Evolutionary conservation across 371 early-diverging fungal genomes (phyloP).

Genomic region (Choanephora cucurbitarum): DNA sequence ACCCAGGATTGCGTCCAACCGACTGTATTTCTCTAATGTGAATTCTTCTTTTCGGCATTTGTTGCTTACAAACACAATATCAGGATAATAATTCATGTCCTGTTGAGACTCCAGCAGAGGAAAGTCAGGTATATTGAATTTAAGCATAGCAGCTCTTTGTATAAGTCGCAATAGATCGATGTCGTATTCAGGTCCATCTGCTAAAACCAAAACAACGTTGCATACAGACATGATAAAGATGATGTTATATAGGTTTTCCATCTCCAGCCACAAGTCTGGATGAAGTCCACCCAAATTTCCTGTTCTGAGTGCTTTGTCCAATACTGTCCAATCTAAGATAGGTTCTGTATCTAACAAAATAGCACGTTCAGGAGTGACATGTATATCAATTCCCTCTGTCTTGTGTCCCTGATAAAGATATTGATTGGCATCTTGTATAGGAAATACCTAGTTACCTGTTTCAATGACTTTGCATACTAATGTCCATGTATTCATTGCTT

Average conservation of each 20-base stretch:
- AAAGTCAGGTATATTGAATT: constrained; percentile 50
- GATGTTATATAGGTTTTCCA: constrained; percentile 54
- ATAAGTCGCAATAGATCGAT: constrained; percentile 46
- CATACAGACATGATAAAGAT: constrained; percentile 68
- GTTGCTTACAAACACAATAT: constrained; percentile 56
- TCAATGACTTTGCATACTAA: not conserved
- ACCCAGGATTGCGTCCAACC: constrained; percentile 22
- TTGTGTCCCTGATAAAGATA: constrained; percentile 52
- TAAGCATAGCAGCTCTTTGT: constrained; percentile 55
- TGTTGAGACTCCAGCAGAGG: constrained; percentile 30
- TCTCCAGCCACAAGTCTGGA: constrained; percentile 59
- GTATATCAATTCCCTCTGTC: constrained; percentile 72
- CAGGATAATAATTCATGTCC: constrained; percentile 44
- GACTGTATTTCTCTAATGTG: constrained; percentile 25
- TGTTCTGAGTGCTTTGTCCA: constrained; percentile 53
- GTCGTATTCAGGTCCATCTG: constrained; percentile 53
- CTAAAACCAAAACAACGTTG: constrained; percentile 66
- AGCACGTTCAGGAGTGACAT: constrained; percentile 69
- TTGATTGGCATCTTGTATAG: constrained; percentile 42
- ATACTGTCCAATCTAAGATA: constrained; percentile 52
- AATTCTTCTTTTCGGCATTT: constrained; percentile 41
- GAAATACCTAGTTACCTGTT: constrained; percentile 27
- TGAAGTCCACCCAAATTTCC: constrained; percentile 47
- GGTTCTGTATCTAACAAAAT: constrained; percentile 75
- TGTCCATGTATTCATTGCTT: not conserved